Conservation (phyloP, 2,329 filamentous ascomycete genomes). For the Calonectria honghensis region DNA sequence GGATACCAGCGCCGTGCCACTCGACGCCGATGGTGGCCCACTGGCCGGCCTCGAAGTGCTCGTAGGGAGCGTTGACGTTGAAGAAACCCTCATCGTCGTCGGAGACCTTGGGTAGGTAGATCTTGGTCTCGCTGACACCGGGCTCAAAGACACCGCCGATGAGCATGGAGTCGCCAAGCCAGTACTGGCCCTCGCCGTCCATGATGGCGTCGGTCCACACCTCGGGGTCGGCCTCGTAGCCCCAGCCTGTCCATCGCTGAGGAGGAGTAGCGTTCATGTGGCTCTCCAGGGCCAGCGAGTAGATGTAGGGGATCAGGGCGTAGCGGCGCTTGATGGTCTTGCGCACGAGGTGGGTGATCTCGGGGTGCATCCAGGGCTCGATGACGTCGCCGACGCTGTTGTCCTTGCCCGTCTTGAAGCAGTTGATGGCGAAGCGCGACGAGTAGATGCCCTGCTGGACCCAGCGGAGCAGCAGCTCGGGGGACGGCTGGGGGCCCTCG, state of each 20-base stretch:
- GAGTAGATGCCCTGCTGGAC: constrained; percentile 82
- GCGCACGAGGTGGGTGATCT: constrained; percentile 77
- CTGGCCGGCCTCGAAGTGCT: constrained; percentile 69
- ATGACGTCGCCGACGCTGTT: constrained; percentile 83
- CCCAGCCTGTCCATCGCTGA: constrained; percentile 84
- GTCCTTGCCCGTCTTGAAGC: constrained; percentile 83
- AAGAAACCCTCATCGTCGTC: constrained; percentile 74
- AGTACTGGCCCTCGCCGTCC: constrained; percentile 82
- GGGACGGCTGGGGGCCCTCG: constrained; percentile 82
- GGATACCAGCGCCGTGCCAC: constrained; percentile 65
- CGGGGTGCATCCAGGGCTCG: constrained; percentile 86
- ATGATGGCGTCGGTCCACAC: constrained; percentile 78
- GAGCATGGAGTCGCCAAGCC: constrained; percentile 80
- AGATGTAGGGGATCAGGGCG: constrained; percentile 82
- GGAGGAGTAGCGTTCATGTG: constrained; percentile 78
- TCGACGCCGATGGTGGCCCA: constrained; percentile 64
- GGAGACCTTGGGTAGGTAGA: constrained; percentile 79
- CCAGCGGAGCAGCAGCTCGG: constrained; percentile 83
- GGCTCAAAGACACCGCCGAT: constrained; percentile 81
- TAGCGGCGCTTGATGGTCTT: constrained; percentile 82
- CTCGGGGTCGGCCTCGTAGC: constrained; percentile 79
- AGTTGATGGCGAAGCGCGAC: constrained; percentile 84
- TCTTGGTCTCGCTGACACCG: constrained; percentile 69
- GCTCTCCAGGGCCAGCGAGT: constrained; percentile 77
- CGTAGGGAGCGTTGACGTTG: constrained; percentile 77